Base-by-base conservation (phyloP, 805 yeast genomes). In the Candida ascalaphidarum region DNA sequence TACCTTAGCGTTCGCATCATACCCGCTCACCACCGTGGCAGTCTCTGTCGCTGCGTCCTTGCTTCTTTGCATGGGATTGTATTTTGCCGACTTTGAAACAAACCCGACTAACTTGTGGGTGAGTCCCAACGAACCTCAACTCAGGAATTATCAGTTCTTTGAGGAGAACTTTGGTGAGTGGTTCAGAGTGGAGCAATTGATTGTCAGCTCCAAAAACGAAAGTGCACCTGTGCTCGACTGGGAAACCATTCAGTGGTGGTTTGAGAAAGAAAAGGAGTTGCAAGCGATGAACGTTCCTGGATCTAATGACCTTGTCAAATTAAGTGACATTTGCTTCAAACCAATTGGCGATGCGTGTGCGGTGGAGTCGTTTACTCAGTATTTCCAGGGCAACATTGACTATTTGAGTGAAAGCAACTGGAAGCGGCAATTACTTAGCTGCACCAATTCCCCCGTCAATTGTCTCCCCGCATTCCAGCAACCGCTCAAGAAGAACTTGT, bases 101-200 rank as follows among this genome's bases (percentile, higher is more conserved):
- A 65, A 82, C 39, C 97, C 98, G 0, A 71, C 81, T 3, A 74
- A 78, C 36, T 58, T 89, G 17, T 89, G 98, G 98, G 97, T 92
- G 0, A 79, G 92, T 39, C 77, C 88, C 3, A 46, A 59, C 13
- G 81, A 92, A 7, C 74, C 71, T 3, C 85, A 86, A 9, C 77
- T 65, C 30, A 57, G 68, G 23, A 79, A 89, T 43, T 77, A 78
- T 43, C 58, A 64, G 30, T 76, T 62, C 40, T 89, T 75, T 48
- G 96, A 92, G 48, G 66, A 68, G 13, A 72, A 75, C 35, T 89
- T 89, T 53, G 96, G 96, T 1, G 95, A 94, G 21, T 89, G 92
- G 61, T 92, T 81, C 57, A 66, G 96, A 41, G 74, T 84, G 4
- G 89, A 85, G 44, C 97, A 89, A 53, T 57, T 84, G 0, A 82